A percentile compares a stretch with the other conserved stretches of the same genome.
phyloP scores from a whole-genome alignment of 164 flowering plant species.

The Dillenia suffruticosa region DNA sequence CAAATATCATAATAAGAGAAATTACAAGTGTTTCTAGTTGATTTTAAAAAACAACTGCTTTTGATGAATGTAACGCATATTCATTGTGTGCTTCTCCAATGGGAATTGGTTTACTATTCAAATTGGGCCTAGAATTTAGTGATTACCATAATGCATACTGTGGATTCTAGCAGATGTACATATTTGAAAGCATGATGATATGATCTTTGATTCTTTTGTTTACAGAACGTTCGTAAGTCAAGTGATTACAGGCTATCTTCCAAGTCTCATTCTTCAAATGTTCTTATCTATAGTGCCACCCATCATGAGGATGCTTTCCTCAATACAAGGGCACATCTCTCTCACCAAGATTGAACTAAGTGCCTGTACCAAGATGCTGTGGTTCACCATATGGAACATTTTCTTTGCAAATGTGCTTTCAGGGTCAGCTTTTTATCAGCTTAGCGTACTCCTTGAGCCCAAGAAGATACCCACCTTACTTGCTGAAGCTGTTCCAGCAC shows the following conservation, averaged over 20 bases:
- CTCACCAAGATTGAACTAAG: slow-evolving; percentile 69
- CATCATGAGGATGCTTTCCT: slow-evolving; percentile 67
- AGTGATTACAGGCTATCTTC: slow-evolving; percentile 93
- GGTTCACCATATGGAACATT: slow-evolving; percentile 87
- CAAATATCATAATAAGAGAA: too few relatives aligned
- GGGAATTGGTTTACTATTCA: too few relatives aligned
- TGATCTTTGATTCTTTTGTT: neutral
- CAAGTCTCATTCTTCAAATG: slow-evolving; percentile 82
- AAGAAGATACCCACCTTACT: slow-evolving; percentile 58
- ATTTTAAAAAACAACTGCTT: too few relatives aligned
- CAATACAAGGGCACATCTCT: slow-evolving; percentile 78
- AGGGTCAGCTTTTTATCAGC: slow-evolving; percentile 53
- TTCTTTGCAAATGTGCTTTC: slow-evolving; percentile 90
- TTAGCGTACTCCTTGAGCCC: slow-evolving; percentile 59
- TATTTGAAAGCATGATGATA: too few relatives aligned
- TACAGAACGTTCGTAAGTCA: slow-evolving; percentile 73
- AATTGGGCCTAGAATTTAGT: too few relatives aligned
- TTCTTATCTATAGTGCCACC: slow-evolving; percentile 74
- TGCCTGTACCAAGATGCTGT: slow-evolving; percentile 74
- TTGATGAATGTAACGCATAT: too few relatives aligned
- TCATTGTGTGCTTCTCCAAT: too few relatives aligned
- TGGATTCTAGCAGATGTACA: too few relatives aligned
- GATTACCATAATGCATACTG: too few relatives aligned
- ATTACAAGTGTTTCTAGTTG: too few relatives aligned
- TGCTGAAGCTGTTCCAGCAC: slow-evolving; percentile 82